phyloP scores from a whole-genome alignment of 192 early-diverging fungal species.

The Funneliformis mosseae region DNA sequence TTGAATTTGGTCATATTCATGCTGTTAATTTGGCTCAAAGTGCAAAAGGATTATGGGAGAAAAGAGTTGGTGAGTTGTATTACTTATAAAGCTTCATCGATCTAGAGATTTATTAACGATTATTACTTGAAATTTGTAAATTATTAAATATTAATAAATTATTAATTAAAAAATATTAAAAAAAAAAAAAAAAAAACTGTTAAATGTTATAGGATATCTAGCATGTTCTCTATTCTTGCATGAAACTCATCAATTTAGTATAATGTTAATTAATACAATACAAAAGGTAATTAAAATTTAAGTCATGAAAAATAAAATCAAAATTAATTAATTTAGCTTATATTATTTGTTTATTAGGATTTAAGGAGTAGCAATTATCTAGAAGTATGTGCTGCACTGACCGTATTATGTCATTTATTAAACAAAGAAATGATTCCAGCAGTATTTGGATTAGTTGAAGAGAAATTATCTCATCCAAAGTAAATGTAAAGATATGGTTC shows the following conservation, averaged over 20 bases:
- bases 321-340: background rate
- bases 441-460: slow-evolving; percentile 45
- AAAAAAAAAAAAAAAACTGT: slow-evolving; percentile 13
- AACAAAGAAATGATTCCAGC: slow-evolving; percentile 47
- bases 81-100: background rate
- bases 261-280: slow-evolving; percentile 60
- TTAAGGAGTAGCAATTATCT: slow-evolving; percentile 55
- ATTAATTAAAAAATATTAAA: background rate
- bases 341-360: slow-evolving; percentile 45
- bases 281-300: slow-evolving; percentile 45
- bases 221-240: slow-evolving; percentile 51
- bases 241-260: slow-evolving; percentile 52
- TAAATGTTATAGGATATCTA: slow-evolving; percentile 46
- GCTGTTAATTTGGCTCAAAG: slow-evolving; percentile 58
- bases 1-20: slow-evolving; percentile 58
- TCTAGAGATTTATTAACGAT: background rate
- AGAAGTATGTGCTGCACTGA: slow-evolving; percentile 51
- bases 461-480: slow-evolving; percentile 47
- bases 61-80: slow-evolving; percentile 47
- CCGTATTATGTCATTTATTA: slow-evolving; percentile 51
- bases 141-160: too few relatives aligned
- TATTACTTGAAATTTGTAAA: slow-evolving; percentile 1
- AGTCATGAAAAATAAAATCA: background rate
- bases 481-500: slow-evolving; percentile 31
- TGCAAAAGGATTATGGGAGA: slow-evolving; percentile 50